Percentiles rank a stretch among this genome's conserved stretches.
These are phyloP conservation scores for Fusarium duplospermum DNA, from an alignment of 2,329 filamentous ascomycete species.

Conservation along the genomic window DNA sequence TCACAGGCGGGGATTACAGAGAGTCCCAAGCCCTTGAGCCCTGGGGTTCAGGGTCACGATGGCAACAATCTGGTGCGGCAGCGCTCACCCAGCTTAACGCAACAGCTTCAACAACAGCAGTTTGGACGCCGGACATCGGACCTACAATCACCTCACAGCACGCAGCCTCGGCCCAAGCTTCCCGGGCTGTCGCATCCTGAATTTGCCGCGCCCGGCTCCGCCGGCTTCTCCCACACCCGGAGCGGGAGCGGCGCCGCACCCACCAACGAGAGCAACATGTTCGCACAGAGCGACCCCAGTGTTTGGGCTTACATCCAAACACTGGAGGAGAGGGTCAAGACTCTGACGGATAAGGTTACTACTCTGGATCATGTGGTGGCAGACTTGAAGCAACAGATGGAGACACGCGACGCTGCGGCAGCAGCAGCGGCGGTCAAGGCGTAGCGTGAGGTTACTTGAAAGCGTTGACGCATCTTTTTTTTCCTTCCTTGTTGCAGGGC, in stretches of 20 bases:
- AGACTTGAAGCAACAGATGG: conserved; percentile 49
- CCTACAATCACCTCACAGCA: conserved; percentile 64
- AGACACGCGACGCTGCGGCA: conserved; percentile 45
- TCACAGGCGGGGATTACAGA: conserved; percentile 82
- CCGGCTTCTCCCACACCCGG: conserved; percentile 47
- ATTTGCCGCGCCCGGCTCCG: conserved; percentile 47
- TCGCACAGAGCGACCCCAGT: conserved; percentile 69
- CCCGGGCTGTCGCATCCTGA: conserved; percentile 52
- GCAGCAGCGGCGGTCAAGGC: conserved; percentile 33
- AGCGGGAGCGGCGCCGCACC: conserved; percentile 65
- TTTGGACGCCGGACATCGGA: conserved; percentile 66
- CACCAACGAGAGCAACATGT: conserved; percentile 73
- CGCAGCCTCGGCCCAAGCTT: conserved; percentile 54
- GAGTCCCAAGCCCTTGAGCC: conserved; percentile 86
- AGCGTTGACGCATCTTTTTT: conserved; percentile 13
- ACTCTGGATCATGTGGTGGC: conserved; percentile 50
- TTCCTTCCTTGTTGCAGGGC: conserved; percentile 26
- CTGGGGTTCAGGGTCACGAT: conserved; percentile 67
- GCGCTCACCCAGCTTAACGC: conserved; percentile 73
- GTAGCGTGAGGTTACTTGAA: conserved; percentile 21
- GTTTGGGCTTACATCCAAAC: conserved; percentile 79
- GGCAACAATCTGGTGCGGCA: conserved; percentile 64
- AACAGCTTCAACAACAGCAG: conserved; percentile 74
- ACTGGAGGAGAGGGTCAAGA: conserved; percentile 68
- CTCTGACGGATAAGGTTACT: conserved; percentile 49